These are phyloP conservation scores for Cyamopsis tetragonoloba DNA, from an alignment of 306 rosid genomes.

Conservation along the genomic window DNA sequence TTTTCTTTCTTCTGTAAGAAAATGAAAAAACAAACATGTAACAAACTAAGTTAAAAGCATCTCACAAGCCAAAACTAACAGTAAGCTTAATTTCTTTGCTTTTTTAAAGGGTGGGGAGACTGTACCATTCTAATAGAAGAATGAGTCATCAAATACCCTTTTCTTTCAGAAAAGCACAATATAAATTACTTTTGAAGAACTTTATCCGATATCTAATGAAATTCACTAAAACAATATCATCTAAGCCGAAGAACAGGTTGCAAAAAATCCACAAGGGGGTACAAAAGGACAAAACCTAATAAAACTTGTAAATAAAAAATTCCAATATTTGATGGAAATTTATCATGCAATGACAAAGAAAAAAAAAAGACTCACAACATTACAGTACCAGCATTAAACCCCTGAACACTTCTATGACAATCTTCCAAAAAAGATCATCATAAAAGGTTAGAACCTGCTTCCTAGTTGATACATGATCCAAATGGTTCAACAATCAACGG, in stretches of 20 bases:
- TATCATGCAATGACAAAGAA: background rate
- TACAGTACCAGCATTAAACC: background rate
- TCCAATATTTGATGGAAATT: background rate
- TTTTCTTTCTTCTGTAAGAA: slow-evolving; percentile 81
- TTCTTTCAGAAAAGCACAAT: slow-evolving; percentile 4
- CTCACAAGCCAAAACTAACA: slow-evolving; percentile 10
- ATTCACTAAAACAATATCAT: slow-evolving; percentile 1
- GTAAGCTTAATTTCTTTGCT: background rate
- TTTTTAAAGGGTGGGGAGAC: background rate
- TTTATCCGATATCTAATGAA: background rate
- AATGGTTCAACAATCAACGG: background rate
- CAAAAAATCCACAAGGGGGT: background rate
- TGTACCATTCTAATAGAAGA: slow-evolving; percentile 18
- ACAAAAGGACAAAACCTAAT: background rate
- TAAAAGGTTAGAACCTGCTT: slow-evolving; percentile 11
- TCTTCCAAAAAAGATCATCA: slow-evolving; percentile 12
- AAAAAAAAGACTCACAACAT: slow-evolving; percentile 10
- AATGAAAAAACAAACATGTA: slow-evolving; percentile 4
- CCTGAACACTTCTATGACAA: slow-evolving; percentile 5
- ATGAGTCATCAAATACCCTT: background rate
- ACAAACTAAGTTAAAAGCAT: slow-evolving; percentile 4
- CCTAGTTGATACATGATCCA: background rate
- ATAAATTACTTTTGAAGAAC: background rate
- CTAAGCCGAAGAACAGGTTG: background rate
- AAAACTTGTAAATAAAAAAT: background rate